These are phyloP conservation scores for Durotheca rogersii DNA, from an alignment of 495 filamentous ascomycete genomes.

Conservation along the genomic window DNA sequence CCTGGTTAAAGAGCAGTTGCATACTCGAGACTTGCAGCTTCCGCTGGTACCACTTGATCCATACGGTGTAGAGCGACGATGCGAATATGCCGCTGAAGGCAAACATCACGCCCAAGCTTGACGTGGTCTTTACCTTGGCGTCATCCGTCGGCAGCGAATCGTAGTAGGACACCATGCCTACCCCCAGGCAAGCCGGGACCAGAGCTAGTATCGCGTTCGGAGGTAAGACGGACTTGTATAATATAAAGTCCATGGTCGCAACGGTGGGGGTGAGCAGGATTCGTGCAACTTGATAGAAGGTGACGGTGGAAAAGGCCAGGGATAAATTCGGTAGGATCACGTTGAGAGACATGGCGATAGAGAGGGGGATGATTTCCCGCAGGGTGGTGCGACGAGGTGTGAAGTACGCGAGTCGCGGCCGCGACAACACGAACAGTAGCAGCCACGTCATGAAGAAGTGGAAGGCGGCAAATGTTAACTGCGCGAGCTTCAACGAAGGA, in stretches of 20 bases:
- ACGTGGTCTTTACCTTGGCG: constrained; percentile 52
- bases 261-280: constrained; percentile 71
- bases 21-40: constrained; percentile 67
- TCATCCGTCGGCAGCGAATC: constrained; percentile 58
- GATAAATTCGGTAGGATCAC: constrained; percentile 75
- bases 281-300: constrained; percentile 73
- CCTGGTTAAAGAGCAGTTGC: constrained; percentile 73
- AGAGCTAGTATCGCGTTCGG: constrained; percentile 55
- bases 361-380: constrained; percentile 62
- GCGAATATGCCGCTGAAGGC: constrained; percentile 64
- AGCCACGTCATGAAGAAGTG: constrained; percentile 71
- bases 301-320: constrained; percentile 68
- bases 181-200: constrained; percentile 65
- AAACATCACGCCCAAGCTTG: constrained; percentile 59
- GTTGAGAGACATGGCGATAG: constrained; percentile 67
- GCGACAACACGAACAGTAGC: constrained; percentile 64
- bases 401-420: constrained; percentile 62
- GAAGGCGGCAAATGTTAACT: constrained; percentile 69
- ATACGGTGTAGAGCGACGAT: constrained; percentile 68
- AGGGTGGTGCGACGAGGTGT: constrained; percentile 55
- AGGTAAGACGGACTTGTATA: constrained; percentile 63
- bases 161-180: constrained; percentile 70
- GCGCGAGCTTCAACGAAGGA: constrained; percentile 61
- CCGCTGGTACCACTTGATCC: constrained; percentile 66
- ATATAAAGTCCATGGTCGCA: constrained; percentile 64